Percentiles rank a stretch among this genome's conserved stretches.
These are phyloP conservation scores for Mrakia frigida DNA, from an alignment of 768 basidiomycete species.

Conservation along the genomic window DNA sequence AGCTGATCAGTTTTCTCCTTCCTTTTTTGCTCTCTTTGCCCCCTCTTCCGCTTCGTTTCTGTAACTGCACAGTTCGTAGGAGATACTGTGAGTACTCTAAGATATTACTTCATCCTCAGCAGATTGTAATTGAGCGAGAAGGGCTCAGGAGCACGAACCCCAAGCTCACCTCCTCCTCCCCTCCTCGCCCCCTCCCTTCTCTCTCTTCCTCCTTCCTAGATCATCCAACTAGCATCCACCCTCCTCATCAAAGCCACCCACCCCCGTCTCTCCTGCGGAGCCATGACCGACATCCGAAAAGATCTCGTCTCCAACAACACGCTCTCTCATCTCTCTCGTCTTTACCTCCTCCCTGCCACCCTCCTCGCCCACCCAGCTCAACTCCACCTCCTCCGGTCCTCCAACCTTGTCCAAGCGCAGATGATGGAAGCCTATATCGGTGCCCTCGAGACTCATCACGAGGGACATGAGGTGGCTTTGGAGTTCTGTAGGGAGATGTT, in stretches of 20 bases:
- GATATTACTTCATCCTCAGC: background rate
- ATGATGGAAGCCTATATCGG: background rate
- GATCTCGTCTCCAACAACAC: background rate
- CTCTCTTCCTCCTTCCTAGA: background rate
- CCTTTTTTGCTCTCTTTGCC: background rate
- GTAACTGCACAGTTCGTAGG: background rate
- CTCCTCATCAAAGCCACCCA: background rate
- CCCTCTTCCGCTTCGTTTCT: background rate
- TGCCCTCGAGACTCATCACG: background rate
- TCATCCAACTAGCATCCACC: background rate
- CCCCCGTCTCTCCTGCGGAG: background rate
- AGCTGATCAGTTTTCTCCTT: background rate
- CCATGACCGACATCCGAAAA: background rate
- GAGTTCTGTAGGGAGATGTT: background rate
- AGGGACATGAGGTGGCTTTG: background rate
- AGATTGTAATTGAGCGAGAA: background rate
- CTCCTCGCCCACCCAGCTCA: background rate
- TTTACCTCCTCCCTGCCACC: background rate
- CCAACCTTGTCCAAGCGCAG: background rate
- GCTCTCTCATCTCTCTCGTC: background rate
- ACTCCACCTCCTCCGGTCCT: background rate
- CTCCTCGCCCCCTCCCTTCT: too few relatives aligned
- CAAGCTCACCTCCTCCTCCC: background rate
- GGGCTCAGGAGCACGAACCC: background rate
- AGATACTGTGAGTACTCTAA: background rate